These are phyloP conservation scores for Hapsidospora chrysogenum DNA, from an alignment of 495 filamentous ascomycete species.

Conservation along the genomic window DNA sequence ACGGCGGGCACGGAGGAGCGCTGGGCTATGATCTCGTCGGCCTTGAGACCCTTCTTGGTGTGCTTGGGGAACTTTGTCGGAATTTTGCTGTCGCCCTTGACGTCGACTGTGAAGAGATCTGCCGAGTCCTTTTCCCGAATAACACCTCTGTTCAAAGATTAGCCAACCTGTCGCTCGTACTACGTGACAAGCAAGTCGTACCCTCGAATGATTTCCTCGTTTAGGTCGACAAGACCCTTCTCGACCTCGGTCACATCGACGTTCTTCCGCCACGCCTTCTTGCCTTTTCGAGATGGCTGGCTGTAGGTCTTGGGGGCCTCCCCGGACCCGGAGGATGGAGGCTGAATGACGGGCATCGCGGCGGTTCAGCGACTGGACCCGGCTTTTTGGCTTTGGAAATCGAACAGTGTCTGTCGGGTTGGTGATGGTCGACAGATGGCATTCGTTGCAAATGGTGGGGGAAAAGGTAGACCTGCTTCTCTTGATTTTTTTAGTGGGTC, in stretches of 20 bases:
- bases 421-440: no score
- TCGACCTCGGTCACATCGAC: conserved; percentile 79
- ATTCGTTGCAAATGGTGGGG: no score
- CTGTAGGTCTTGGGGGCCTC: conserved; percentile 38
- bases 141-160: conserved; percentile 46
- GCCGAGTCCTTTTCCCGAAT: conserved; percentile 59
- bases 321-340: conserved; percentile 12
- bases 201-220: conserved; percentile 82
- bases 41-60: conserved; percentile 53
- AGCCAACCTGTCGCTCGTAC: no score
- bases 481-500: conserved; percentile 3
- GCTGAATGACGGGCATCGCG: conserved; percentile 17
- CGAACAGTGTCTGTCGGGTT: no score
- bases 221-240: conserved; percentile 63
- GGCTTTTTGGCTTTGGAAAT: no score
- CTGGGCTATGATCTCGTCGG: conserved; percentile 77
- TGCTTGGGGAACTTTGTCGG: conserved; percentile 43
- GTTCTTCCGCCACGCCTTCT: conserved; percentile 97
- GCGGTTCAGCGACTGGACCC: no score
- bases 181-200: conserved; percentile 22
- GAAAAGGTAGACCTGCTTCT: no score
- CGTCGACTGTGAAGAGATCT: conserved; percentile 73
- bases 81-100: conserved; percentile 44
- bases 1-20: conserved; percentile 69
- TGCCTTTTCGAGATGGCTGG: conserved; percentile 89